A percentile compares a stretch with the other conserved stretches of the same genome.
Conservation (phyloP, 2,329 filamentous ascomycete genomes). For the Daldinia eschscholtzii region DNA sequence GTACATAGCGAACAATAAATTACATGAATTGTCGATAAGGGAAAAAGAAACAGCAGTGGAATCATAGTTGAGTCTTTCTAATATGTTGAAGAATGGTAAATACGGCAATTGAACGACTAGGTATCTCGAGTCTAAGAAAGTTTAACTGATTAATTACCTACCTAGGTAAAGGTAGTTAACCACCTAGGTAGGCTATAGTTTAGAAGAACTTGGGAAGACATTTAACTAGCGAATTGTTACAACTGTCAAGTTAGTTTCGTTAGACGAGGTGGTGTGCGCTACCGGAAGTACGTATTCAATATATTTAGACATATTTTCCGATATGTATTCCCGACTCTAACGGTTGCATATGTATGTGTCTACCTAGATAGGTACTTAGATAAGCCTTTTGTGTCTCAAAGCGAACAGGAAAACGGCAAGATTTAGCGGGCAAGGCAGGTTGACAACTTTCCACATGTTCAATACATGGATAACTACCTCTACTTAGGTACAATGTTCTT, state of each 20-base stretch:
- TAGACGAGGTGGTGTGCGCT: neutral
- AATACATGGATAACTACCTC: neutral
- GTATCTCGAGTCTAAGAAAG: neutral
- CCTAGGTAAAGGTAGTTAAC: no score
- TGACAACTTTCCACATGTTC: neutral
- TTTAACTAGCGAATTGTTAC: neutral
- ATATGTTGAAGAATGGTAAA: neutral
- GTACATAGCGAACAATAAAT: neutral
- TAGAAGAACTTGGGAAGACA: neutral
- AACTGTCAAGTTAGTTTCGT: neutral
- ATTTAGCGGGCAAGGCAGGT: constrained; percentile 32
- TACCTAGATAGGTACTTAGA: neutral
- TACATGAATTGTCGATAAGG: neutral
- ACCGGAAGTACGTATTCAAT: constrained; percentile 10
- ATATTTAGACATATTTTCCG: constrained; percentile 40
- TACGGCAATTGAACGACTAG: neutral
- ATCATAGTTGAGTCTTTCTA: neutral
- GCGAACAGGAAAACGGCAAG: constrained; percentile 28
- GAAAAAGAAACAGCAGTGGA: neutral
- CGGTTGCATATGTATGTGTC: constrained; percentile 33
- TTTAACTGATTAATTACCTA: no score
- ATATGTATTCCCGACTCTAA: constrained; percentile 28
- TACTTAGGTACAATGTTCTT: neutral
- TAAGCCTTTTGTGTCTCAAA: constrained; percentile 12
- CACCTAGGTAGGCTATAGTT: no score